Percentiles rank a stretch among this genome's conserved stretches.
These are phyloP conservation scores for Sungouiozyma intestinalis DNA, from an alignment of 805 yeast species.

Conservation along the genomic window DNA sequence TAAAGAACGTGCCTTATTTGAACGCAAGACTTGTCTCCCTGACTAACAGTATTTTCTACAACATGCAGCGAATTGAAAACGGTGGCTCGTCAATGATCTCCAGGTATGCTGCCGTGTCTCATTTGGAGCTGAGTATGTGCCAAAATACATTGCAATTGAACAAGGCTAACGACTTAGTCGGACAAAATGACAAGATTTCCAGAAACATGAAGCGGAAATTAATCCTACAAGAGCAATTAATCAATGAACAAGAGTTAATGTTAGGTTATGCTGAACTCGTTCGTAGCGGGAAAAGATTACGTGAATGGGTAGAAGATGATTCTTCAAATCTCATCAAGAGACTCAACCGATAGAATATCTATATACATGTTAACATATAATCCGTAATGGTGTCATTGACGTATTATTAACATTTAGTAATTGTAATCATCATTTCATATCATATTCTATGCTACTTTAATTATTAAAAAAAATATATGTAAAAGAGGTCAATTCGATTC, in stretches of 20 bases:
- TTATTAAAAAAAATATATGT: no score
- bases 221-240: conserved; percentile 35
- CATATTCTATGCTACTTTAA: neutral
- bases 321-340: conserved; percentile 37
- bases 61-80: conserved; percentile 41
- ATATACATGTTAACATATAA: no score
- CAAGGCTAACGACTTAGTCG: conserved; percentile 4
- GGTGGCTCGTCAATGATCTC: conserved; percentile 52
- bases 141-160: conserved; percentile 7
- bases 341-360: conserved; percentile 9
- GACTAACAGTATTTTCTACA: conserved; percentile 35
- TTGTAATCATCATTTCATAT: no score
- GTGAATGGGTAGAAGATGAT: conserved; percentile 54
- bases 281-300: conserved; percentile 41
- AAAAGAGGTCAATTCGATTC: conserved; percentile 1
- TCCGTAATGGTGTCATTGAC: no score
- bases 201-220: conserved; percentile 21
- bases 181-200: conserved; percentile 10
- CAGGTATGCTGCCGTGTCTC: conserved; percentile 40
- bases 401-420: neutral
- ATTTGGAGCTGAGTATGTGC: conserved; percentile 26
- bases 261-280: conserved; percentile 23
- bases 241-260: conserved; percentile 27
- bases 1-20: conserved; percentile 42
- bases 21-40: conserved; percentile 31